Conservation (phyloP, 495 filamentous ascomycete species). For the Podospora bellae-mahoneyi region DNA sequence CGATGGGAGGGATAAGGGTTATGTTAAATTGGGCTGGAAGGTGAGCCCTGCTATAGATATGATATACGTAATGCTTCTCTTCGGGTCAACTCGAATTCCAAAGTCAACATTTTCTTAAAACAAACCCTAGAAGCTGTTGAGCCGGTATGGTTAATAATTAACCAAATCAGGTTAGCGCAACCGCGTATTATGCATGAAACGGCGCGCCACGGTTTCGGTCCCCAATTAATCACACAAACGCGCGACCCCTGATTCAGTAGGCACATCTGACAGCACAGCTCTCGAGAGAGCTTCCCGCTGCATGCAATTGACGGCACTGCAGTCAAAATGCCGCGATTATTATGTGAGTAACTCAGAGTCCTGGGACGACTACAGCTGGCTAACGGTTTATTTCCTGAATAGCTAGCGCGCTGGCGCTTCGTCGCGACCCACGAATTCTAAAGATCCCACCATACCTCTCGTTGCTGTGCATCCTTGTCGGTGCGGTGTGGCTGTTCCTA, state of each 20-base stretch:
- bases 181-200: constrained; percentile 18
- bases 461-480: constrained; percentile 79
- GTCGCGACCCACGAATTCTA: constrained; percentile 65
- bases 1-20: neutral
- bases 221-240: constrained; percentile 11
- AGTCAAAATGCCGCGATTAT: constrained; percentile 36
- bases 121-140: neutral
- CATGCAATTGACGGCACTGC: constrained; percentile 28
- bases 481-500: constrained; percentile 86
- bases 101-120: neutral
- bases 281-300: constrained; percentile 1
- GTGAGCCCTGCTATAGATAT: neutral
- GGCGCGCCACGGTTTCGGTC: constrained; percentile 12
- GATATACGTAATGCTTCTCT: neutral
- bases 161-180: constrained; percentile 16
- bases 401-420: constrained; percentile 52
- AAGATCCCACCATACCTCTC: constrained; percentile 80
- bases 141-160: neutral
- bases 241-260: constrained; percentile 14
- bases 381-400: constrained; percentile 9
- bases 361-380: neutral
- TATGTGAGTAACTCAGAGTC: constrained; percentile 23
- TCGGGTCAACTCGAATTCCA: neutral
- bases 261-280: constrained; percentile 5
- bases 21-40: neutral